A percentile compares a stretch with the other conserved stretches of the same genome.
These are phyloP conservation scores for Talaromyces sp. DNA, from an alignment of 2,329 filamentous ascomycete species.

Conservation along the genomic window DNA sequence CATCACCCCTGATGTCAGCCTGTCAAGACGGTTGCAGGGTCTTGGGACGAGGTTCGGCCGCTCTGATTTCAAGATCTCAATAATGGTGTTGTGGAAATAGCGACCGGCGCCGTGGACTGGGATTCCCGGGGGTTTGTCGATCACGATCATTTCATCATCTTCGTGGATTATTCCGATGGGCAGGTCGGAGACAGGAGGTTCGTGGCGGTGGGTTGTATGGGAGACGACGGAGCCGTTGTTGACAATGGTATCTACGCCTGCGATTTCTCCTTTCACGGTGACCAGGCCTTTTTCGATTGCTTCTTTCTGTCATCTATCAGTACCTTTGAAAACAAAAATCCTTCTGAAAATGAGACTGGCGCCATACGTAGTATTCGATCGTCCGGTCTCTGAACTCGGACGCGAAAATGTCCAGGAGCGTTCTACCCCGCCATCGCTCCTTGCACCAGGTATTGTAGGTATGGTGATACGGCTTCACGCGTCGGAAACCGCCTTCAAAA, in stretches of 20 bases:
- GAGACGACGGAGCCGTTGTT: conserved; percentile 88
- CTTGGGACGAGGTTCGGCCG: conserved; percentile 57
- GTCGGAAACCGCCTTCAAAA: conserved; percentile 67
- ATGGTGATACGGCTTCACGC: conserved; percentile 44
- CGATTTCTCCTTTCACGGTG: conserved; percentile 71
- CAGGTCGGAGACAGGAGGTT: conserved; percentile 82
- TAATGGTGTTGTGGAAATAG: conserved; percentile 91
- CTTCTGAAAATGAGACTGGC: neutral
- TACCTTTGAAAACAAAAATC: neutral
- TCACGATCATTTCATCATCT: conserved; percentile 88
- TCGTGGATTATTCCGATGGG: conserved; percentile 83
- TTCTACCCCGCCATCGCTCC: conserved; percentile 67
- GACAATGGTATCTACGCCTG: conserved; percentile 63
- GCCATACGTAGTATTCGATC: conserved; percentile 73
- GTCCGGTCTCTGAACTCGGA: conserved; percentile 89
- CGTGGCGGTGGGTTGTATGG: conserved; percentile 91
- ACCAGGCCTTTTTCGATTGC: conserved; percentile 79
- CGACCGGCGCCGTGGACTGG: conserved; percentile 93
- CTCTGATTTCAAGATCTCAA: conserved; percentile 88
- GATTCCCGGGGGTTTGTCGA: conserved; percentile 92
- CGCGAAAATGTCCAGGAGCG: conserved; percentile 80
- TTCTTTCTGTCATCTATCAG: conserved; percentile 46
- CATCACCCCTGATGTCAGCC: conserved; percentile 95
- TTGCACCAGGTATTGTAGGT: conserved; percentile 31
- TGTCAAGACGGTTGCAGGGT: conserved; percentile 88